Base-by-base conservation (phyloP, 768 basidiomycete species). In the Termitomyces eurrhizus region DNA sequence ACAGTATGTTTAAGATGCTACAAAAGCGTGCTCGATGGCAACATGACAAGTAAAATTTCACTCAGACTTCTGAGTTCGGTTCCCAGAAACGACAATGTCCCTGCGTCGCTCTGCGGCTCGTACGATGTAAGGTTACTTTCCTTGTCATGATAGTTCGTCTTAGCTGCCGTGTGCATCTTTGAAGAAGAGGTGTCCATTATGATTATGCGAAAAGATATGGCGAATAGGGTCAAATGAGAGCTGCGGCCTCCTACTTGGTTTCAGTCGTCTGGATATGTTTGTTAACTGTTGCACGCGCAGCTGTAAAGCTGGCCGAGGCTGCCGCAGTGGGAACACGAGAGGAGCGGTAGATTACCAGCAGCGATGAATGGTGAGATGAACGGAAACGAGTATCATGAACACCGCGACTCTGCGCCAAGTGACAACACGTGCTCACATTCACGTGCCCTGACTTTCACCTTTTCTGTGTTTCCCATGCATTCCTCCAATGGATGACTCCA, bases 321-420 rank as follows among this genome's bases (percentile, higher is more conserved):
- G 41, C 41, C 54, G 4, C 41, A 13, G 29, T 21, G 39, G 55
- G 49, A 44, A 33, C 58, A 39, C 62, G 37, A 55, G 26, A n/a
- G 26, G 21, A 56, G 56, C 35, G 35, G 56, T 32, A 33, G 35
- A 57, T 59, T 45, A 54, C 41, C 45, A 56, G 37, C 58, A 48
- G 52, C 16, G 58, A 60, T 60, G 58, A 58, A 60, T 60, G 59
- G 59, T 42, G 53, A 54, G 39, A 54, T 53, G 39, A 54, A 41
- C 6, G 53, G 39, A 52, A 35, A 36, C n/a, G 51, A 52, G 52
- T 52, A 37, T 37, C 36, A 42, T 54, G 18, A 16, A 26, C 53
- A 36, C 18, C 42, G 37, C 52, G 35, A 16, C 52, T 18, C n/a
- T 26, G 29, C 29, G 29, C 29, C 52, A 26, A 52, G 26, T 16